phyloP scores from a whole-genome alignment of 108 stramenopile species.

The Skeletonema menzelii region DNA sequence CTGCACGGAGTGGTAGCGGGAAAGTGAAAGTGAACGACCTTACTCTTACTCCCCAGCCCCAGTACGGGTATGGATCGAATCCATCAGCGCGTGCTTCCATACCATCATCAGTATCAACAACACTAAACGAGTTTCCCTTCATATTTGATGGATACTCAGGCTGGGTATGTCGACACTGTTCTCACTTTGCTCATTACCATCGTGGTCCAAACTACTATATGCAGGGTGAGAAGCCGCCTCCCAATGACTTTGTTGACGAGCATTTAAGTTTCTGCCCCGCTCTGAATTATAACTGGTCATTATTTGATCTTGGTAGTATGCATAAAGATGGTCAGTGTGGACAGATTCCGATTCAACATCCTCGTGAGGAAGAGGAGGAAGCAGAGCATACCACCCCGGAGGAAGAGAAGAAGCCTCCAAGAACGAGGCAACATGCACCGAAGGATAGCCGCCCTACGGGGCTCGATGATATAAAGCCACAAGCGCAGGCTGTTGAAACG shows the following conservation, averaged over 20 bases:
- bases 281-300: constrained; percentile 5
- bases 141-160: constrained; percentile 43
- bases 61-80: neutral
- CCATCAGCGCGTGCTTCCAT: neutral
- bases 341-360: neutral
- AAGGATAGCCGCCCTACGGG: neutral
- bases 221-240: constrained; percentile 32
- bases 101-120: neutral
- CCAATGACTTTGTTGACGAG: constrained; percentile 37
- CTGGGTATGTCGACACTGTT: constrained; percentile 47
- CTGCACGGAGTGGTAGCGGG: neutral
- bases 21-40: neutral
- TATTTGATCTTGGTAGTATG: neutral
- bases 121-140: constrained; percentile 40
- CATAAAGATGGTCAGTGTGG: neutral
- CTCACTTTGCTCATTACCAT: constrained; percentile 30
- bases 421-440: neutral
- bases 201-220: constrained; percentile 41
- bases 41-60: neutral
- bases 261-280: constrained; percentile 42
- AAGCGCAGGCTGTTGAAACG: constrained; percentile 11
- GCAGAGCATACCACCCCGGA: neutral
- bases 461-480: neutral
- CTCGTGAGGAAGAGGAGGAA: neutral
- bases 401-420: neutral